These are phyloP conservation scores for Platanthera zijinensis DNA, from an alignment of 106 monocot genomes.

Conservation along the genomic window DNA sequence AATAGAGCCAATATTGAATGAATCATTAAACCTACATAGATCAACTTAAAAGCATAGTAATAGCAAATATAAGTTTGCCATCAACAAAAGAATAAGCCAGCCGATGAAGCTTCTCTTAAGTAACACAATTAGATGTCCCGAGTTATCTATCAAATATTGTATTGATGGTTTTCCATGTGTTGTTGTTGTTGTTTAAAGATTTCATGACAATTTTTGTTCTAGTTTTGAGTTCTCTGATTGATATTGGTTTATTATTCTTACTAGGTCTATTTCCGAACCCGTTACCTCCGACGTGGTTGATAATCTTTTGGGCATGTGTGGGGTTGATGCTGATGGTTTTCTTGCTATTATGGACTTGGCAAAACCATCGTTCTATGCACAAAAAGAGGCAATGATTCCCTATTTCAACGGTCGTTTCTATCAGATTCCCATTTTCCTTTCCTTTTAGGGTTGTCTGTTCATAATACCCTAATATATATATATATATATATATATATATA, in stretches of 20 bases:
- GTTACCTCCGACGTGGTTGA: conserved; percentile 3
- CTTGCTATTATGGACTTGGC: conserved; percentile 8
- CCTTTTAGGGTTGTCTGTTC: neutral
- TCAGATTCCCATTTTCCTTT: neutral
- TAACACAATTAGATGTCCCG: too few relatives aligned
- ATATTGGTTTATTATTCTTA: neutral
- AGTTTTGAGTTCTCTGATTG: neutral
- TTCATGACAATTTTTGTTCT: too few relatives aligned
- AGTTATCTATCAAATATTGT: too few relatives aligned
- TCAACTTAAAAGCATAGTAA: too few relatives aligned
- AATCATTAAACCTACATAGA: too few relatives aligned
- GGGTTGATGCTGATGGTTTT: neutral
- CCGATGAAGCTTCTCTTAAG: too few relatives aligned
- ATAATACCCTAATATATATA: neutral
- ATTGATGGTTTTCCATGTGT: too few relatives aligned
- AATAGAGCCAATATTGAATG: too few relatives aligned
- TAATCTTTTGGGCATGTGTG: conserved; percentile 3
- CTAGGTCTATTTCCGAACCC: conserved; percentile 8
- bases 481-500: too few relatives aligned
- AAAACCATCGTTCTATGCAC: neutral
- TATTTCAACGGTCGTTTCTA: neutral
- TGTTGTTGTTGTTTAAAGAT: too few relatives aligned
- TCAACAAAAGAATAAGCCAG: too few relatives aligned
- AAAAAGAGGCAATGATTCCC: conserved; percentile 12
- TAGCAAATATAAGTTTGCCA: too few relatives aligned